Evolutionary conservation across 345 rosid species (phyloP).

Genomic region (Rubroshorea leprosula): DNA sequence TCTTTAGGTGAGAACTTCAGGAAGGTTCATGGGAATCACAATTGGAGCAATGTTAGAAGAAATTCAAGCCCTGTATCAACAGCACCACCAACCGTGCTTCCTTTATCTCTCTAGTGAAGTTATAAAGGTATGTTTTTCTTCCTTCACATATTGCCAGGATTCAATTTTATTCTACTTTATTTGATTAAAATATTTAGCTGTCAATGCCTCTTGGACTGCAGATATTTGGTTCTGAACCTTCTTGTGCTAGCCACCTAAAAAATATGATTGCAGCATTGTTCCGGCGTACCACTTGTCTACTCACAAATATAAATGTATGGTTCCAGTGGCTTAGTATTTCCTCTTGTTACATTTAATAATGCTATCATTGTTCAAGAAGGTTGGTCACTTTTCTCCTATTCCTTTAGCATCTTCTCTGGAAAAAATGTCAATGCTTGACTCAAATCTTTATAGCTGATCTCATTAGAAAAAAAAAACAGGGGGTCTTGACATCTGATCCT

Average conservation of each 20-base stretch:
- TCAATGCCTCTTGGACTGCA: constrained; percentile 29
- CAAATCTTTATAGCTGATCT: no score
- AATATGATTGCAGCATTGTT: constrained; percentile 89
- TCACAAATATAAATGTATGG: constrained; percentile 76
- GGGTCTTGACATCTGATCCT: no score
- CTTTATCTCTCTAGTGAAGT: constrained; percentile 99
- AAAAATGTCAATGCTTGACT: no score
- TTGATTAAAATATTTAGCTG: constrained; percentile 11
- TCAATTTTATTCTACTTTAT: not conserved
- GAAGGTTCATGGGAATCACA: constrained; percentile 86
- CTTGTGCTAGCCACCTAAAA: constrained; percentile 77
- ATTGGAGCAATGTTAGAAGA: constrained; percentile 95
- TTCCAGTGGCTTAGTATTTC: constrained; percentile 12
- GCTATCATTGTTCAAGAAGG: no score
- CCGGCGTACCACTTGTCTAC: constrained; percentile 71
- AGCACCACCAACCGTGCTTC: constrained; percentile 96
- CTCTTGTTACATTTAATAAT: constrained; percentile 9
- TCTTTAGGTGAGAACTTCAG: constrained; percentile 84
- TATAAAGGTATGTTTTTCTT: constrained; percentile 58
- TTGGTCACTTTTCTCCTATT: no score
- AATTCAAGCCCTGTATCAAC: constrained; percentile 84
- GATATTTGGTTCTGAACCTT: constrained; percentile 96
- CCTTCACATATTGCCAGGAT: not conserved
- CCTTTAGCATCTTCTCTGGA: no score
- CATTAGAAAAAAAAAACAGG: no score